phyloP scores from a whole-genome alignment of 2,329 filamentous ascomycete species.

The Dendryphion nanum region DNA sequence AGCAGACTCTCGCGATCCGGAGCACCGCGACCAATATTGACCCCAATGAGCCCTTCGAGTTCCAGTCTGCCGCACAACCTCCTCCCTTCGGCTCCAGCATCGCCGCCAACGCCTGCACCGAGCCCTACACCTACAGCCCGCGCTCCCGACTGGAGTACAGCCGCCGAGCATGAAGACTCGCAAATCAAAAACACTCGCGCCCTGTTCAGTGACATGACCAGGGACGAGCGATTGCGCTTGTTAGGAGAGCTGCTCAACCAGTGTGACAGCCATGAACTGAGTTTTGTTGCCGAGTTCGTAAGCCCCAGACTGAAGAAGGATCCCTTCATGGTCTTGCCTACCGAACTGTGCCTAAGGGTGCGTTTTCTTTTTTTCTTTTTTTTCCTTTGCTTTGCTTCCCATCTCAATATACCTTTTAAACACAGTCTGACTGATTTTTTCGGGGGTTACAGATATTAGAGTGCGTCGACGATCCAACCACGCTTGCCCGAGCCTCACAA shows the following conservation, averaged over 20 bases:
- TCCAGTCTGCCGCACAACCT: constrained; percentile 58
- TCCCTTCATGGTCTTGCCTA: constrained; percentile 86
- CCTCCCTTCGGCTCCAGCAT: constrained; percentile 64
- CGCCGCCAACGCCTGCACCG: constrained; percentile 65
- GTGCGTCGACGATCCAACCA: constrained; percentile 95
- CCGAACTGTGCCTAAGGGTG: constrained; percentile 88
- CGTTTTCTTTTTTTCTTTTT: too few relatives aligned
- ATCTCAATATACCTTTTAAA: too few relatives aligned
- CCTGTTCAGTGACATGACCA: constrained; percentile 75
- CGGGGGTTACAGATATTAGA: constrained; percentile 89
- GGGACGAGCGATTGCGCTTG: constrained; percentile 74
- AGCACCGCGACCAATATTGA: constrained; percentile 47
- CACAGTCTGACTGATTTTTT: constrained; percentile 15
- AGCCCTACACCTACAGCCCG: constrained; percentile 63
- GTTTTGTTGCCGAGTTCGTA: constrained; percentile 95
- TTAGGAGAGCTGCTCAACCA: constrained; percentile 87
- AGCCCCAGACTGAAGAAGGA: constrained; percentile 94
- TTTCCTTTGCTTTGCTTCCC: too few relatives aligned
- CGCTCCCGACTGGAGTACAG: constrained; percentile 72
- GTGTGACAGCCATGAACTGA: constrained; percentile 92
- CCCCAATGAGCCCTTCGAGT: constrained; percentile 49
- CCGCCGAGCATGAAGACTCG: constrained; percentile 77
- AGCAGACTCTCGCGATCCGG: constrained; percentile 42
- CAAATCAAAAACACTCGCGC: constrained; percentile 76
- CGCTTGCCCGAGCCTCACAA: constrained; percentile 87